Percentiles rank a stretch among this genome's conserved stretches.
Evolutionary conservation across 2,329 filamentous ascomycete species (phyloP).

Genomic region (Fusarium coffeatum): DNA sequence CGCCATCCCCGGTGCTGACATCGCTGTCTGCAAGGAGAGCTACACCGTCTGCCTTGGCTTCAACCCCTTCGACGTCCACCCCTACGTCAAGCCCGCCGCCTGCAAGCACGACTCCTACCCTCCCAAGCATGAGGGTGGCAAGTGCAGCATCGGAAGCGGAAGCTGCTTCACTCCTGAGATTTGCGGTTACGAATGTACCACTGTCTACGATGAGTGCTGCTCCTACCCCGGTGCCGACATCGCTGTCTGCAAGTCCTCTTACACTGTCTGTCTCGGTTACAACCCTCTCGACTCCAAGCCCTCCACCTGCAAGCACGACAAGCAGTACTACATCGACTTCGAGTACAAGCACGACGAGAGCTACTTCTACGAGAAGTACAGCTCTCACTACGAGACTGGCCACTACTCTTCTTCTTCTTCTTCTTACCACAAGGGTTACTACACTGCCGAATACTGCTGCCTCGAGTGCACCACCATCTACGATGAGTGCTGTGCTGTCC

Average conservation of each 20-base stretch:
- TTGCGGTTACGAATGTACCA: constrained; percentile 26
- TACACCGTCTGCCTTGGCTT: constrained; percentile 35
- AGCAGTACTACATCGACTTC: constrained; percentile 29
- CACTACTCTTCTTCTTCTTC: background rate
- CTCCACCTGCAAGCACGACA: constrained; percentile 29
- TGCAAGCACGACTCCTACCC: constrained; percentile 26
- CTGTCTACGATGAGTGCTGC: constrained; percentile 31
- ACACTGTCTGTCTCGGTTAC: constrained; percentile 32
- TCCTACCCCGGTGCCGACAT: constrained; percentile 5
- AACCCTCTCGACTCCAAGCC: constrained; percentile 24
- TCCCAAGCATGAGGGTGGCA: background rate
- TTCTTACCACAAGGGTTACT: constrained; percentile 26
- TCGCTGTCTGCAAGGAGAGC: constrained; percentile 19
- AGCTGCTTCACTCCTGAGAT: constrained; percentile 24
- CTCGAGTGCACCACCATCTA: constrained; percentile 30
- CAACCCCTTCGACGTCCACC: constrained; percentile 14
- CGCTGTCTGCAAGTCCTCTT: constrained; percentile 14
- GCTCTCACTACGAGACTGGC: constrained; percentile 5
- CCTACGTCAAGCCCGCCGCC: constrained; percentile 14
- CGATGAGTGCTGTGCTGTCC: constrained; percentile 22
- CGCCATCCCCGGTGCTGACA: constrained; percentile 5
- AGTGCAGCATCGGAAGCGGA: constrained; percentile 12
- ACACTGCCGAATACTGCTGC: constrained; percentile 35
- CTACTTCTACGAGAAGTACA: constrained; percentile 22
- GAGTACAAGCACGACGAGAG: constrained; percentile 18